Percentiles rank a stretch among this genome's conserved stretches.
Conservation (phyloP, 768 basidiomycete species). For the Lentinus brumalis region DNA sequence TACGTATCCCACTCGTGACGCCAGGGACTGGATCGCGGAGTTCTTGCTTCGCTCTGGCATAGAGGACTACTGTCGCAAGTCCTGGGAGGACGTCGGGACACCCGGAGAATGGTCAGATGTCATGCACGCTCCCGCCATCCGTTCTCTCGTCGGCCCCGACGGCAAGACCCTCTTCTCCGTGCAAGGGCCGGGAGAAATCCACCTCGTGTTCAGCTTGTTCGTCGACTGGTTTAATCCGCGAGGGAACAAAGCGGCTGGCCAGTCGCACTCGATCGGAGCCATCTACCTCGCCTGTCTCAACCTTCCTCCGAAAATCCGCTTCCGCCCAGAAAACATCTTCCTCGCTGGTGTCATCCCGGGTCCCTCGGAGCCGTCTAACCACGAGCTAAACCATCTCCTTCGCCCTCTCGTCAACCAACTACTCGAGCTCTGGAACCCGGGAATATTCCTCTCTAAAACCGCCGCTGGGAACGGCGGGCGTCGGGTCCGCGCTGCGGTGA, state of each 20-base stretch:
- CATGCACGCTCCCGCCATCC: slow-evolving; percentile 11
- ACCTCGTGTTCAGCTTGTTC: slow-evolving; percentile 14
- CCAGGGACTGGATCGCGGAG: not conserved
- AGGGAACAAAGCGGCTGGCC: slow-evolving; percentile 10
- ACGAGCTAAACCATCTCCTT: slow-evolving; percentile 41
- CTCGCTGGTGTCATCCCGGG: slow-evolving; percentile 45
- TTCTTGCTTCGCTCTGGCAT: not conserved
- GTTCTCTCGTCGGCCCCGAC: slow-evolving; percentile 15
- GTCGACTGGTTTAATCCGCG: slow-evolving; percentile 23
- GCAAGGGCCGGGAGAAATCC: not conserved
- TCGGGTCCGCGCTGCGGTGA: slow-evolving; percentile 30
- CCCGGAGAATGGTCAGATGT: slow-evolving; percentile 10
- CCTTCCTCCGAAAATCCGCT: slow-evolving; percentile 27
- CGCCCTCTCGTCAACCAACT: slow-evolving; percentile 40
- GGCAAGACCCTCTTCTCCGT: not conserved
- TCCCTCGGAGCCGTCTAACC: slow-evolving; percentile 36
- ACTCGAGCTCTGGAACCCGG: slow-evolving; percentile 34
- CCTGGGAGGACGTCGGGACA: not conserved
- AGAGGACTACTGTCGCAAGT: slow-evolving; percentile 1
- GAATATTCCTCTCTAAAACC: slow-evolving; percentile 33
- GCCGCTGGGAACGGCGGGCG: slow-evolving; percentile 26
- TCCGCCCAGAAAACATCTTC: slow-evolving; percentile 38
- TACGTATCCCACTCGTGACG: not conserved
- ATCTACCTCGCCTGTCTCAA: slow-evolving; percentile 30
- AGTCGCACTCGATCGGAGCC: slow-evolving; percentile 14